These are phyloP conservation scores for Talaromyces proteolyticus DNA, from an alignment of 495 filamentous ascomycete species.

Conservation along the genomic window DNA sequence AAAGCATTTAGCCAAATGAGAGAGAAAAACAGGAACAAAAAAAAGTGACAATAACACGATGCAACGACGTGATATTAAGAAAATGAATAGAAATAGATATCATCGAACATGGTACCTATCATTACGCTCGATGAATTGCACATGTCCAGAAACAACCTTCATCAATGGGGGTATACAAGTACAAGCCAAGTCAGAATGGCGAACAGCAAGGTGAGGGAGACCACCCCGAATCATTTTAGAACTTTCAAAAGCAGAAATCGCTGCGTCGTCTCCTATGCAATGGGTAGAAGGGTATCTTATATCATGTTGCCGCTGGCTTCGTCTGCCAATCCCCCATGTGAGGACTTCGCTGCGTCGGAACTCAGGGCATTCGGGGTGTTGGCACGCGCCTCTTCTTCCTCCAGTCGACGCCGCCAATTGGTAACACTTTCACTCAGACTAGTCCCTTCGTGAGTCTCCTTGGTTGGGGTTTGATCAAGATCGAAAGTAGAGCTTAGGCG, in stretches of 20 bases:
- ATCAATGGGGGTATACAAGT: conserved; percentile 5
- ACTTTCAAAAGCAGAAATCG: neutral
- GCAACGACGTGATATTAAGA: neutral
- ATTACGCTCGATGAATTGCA: neutral
- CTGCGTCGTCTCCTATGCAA: neutral
- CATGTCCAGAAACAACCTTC: neutral
- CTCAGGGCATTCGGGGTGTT: conserved; percentile 9
- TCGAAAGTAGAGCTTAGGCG: conserved; percentile 82
- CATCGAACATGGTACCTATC: conserved; percentile 1
- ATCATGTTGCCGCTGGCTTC: conserved; percentile 28
- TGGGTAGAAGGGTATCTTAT: conserved; percentile 7
- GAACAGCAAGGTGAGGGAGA: neutral
- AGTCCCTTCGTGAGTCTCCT: conserved; percentile 37
- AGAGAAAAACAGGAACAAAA: neutral
- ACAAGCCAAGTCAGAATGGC: neutral
- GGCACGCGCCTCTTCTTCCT: conserved; percentile 49
- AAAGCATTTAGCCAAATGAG: neutral
- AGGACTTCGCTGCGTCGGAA: conserved; percentile 5
- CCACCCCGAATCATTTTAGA: neutral
- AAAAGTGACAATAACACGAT: no score
- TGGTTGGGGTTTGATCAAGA: conserved; percentile 63
- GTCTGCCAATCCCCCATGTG: neutral
- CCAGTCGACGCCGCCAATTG: conserved; percentile 69
- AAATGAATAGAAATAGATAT: neutral
- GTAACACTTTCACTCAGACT: conserved; percentile 63